Evolutionary conservation across 2,329 filamentous ascomycete genomes (phyloP).

Genomic region (Colletotrichum tanaceti): DNA sequence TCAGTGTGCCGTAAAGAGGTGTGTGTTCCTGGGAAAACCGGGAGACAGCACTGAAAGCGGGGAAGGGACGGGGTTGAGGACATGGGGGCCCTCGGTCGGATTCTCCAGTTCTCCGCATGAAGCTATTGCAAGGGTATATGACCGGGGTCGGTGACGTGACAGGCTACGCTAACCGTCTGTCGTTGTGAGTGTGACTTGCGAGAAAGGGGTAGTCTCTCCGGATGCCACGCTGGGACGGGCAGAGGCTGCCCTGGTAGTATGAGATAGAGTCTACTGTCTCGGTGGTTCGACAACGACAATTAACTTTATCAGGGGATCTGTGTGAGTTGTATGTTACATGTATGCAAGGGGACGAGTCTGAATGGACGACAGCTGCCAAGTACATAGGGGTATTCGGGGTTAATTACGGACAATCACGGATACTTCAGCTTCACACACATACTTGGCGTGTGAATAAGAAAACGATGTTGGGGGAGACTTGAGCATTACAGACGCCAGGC

Average conservation of each 20-base stretch:
- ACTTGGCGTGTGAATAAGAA: too few relatives aligned
- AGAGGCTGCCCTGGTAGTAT: not conserved
- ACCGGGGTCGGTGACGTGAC: conserved; percentile 12
- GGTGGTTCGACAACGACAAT: not conserved
- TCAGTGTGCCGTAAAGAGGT: not conserved
- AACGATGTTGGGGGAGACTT: not conserved
- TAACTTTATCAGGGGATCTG: not conserved
- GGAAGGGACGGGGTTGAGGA: not conserved
- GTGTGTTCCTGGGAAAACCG: not conserved
- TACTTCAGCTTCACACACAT: not conserved
- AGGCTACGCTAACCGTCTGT: too few relatives aligned
- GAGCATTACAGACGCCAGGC: too few relatives aligned
- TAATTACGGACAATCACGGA: too few relatives aligned
- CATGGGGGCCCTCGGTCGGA: not conserved
- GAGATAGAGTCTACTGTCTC: not conserved
- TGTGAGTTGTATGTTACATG: not conserved
- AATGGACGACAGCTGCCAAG: not conserved
- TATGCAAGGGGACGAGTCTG: not conserved
- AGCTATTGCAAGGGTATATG: conserved; percentile 15
- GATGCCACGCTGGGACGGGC: not conserved
- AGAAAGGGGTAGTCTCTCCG: conserved; percentile 17
- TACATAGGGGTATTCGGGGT: not conserved
- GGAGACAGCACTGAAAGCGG: conserved; percentile 13
- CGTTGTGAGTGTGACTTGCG: not conserved
- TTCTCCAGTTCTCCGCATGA: conserved; percentile 34